Conservation (phyloP, 176 grass and related monocot species). For the Otatea glauca region DNA sequence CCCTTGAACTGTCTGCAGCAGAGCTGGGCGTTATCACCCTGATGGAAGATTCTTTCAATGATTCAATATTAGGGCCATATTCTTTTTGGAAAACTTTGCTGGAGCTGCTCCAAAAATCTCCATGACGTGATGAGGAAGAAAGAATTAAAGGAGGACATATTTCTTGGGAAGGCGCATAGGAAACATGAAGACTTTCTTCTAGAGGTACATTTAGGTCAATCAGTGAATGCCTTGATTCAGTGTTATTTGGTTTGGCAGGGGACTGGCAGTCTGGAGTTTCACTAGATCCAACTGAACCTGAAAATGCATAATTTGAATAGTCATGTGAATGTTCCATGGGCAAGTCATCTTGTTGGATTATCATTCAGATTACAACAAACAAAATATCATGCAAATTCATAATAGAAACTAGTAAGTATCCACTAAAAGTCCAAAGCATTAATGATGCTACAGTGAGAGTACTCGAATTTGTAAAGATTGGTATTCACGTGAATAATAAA, state of each 20-base stretch:
- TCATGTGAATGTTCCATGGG: conserved; percentile 14
- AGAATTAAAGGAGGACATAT: conserved; percentile 39
- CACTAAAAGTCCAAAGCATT: background rate
- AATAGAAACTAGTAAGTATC: background rate
- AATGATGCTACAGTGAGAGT: background rate
- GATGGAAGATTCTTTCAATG: conserved; percentile 63
- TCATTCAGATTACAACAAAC: conserved; percentile 10
- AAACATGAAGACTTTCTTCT: conserved; percentile 56
- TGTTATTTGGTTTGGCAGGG: conserved; percentile 46
- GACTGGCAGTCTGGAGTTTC: conserved; percentile 41
- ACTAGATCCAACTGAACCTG: conserved; percentile 61
- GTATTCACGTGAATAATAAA: background rate
- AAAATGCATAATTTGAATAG: conserved; percentile 22
- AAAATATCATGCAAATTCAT: background rate
- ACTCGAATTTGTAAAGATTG: background rate
- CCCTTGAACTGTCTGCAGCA: conserved; percentile 41
- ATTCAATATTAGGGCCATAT: conserved; percentile 55
- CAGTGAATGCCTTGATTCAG: conserved; percentile 36
- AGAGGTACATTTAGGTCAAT: conserved; percentile 84
- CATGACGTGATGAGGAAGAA: conserved; percentile 16
- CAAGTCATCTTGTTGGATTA: conserved; percentile 2
- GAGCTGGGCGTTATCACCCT: conserved; percentile 32
- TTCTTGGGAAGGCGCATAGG: conserved; percentile 27
- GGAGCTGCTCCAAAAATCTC: conserved; percentile 41
- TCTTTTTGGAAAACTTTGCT: conserved; percentile 47